phyloP scores from a whole-genome alignment of 2,329 filamentous ascomycete genomes.

The Rutstroemia sp. region DNA sequence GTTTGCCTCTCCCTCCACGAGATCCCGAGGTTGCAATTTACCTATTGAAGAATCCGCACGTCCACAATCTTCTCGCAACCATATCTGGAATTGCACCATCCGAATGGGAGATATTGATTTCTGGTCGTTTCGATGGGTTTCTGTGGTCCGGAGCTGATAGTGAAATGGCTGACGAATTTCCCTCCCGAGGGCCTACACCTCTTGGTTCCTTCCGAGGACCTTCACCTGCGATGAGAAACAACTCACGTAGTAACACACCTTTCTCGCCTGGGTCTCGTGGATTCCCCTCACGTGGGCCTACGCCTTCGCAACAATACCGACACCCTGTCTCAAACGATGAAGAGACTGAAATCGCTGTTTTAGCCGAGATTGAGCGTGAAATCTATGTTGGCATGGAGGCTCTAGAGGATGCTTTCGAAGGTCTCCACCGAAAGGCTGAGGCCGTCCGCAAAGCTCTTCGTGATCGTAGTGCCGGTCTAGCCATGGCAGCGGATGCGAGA shows the following conservation, averaged over 20 bases:
- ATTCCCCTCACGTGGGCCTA: slow-evolving; percentile 44
- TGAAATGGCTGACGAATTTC: slow-evolving; percentile 37
- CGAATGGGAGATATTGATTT: slow-evolving; percentile 96
- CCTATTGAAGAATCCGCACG: slow-evolving; percentile 70
- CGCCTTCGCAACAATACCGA: slow-evolving; percentile 44
- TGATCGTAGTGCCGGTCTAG: slow-evolving; percentile 71
- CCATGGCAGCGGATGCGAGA: slow-evolving; percentile 27
- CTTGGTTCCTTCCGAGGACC: slow-evolving; percentile 32
- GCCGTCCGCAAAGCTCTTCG: slow-evolving; percentile 69
- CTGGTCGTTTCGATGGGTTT: slow-evolving; percentile 91
- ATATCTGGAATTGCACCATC: slow-evolving; percentile 79
- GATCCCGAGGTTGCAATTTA: slow-evolving; percentile 84
- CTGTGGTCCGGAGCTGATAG: slow-evolving; percentile 82
- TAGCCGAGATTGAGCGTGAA: slow-evolving; percentile 87
- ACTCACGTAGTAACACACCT: slow-evolving; percentile 26
- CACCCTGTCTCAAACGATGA: slow-evolving; percentile 80
- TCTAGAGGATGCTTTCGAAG: slow-evolving; percentile 89
- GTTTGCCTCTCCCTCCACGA: slow-evolving; percentile 63
- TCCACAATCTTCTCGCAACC: slow-evolving; percentile 82
- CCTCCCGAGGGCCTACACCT: slow-evolving; percentile 48
- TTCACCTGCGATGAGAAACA: slow-evolving; percentile 20
- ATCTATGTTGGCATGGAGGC: slow-evolving; percentile 93
- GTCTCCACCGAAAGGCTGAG: slow-evolving; percentile 80
- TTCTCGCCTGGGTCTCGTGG: slow-evolving; percentile 26
- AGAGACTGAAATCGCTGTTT: slow-evolving; percentile 82